A percentile compares a stretch with the other conserved stretches of the same genome.
phyloP scores from a whole-genome alignment of 352 stramenopile genomes.

The Pythium dissimile region DNA sequence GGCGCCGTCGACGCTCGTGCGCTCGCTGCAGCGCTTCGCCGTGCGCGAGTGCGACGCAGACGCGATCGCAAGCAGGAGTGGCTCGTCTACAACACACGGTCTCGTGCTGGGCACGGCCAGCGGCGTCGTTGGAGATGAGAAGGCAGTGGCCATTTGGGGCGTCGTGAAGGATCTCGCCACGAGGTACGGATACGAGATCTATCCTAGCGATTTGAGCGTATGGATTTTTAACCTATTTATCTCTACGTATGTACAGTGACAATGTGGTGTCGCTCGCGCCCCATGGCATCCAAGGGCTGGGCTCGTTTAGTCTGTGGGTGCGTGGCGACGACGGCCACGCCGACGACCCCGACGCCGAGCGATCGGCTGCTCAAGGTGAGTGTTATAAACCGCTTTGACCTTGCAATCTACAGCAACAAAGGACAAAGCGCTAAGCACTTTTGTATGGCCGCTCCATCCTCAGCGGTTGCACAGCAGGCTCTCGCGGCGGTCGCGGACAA shows the following conservation, averaged over 20 bases:
- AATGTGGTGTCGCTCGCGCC: slow-evolving; percentile 16
- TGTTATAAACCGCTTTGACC: no score
- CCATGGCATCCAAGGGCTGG: slow-evolving; percentile 25
- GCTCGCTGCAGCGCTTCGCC: slow-evolving; percentile 33
- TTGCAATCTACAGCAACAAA: no score
- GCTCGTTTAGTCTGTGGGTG: slow-evolving; percentile 23
- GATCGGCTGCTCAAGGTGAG: slow-evolving; percentile 1
- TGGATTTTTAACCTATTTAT: no score
- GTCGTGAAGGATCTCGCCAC: slow-evolving; percentile 1
- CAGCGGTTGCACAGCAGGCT: background rate
- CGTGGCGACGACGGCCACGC: background rate
- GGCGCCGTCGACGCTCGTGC: slow-evolving; percentile 32
- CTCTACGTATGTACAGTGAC: slow-evolving; percentile 12
- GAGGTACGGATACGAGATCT: background rate
- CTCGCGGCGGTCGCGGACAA: background rate
- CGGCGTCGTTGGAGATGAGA: background rate
- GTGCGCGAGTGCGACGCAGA: slow-evolving; percentile 9
- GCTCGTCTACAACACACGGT: slow-evolving; percentile 5
- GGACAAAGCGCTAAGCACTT: no score
- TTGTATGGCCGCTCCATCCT: no score
- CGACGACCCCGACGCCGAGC: slow-evolving; percentile 9
- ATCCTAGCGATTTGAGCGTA: background rate
- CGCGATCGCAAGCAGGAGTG: background rate
- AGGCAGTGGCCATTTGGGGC: slow-evolving; percentile 15
- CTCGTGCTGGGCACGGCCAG: slow-evolving; percentile 23